Conservation (phyloP, 2,329 filamentous ascomycete genomes). For the Hypoxylon sp. region DNA sequence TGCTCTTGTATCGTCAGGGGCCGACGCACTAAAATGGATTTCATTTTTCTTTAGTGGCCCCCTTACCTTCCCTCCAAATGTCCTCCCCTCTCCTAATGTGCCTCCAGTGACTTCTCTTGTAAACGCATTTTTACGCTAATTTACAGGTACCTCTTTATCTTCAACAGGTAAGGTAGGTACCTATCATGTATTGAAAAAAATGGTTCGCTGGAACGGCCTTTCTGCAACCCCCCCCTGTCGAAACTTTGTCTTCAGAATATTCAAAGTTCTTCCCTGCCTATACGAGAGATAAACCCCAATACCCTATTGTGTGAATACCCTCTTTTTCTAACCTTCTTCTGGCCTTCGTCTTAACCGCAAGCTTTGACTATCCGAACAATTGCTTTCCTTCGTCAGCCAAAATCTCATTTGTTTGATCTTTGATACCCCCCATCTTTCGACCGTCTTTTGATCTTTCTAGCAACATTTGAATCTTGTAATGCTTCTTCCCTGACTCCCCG, state of each 20-base stretch:
- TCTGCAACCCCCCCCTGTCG: conserved; percentile 16
- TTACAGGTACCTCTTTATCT: conserved; percentile 10
- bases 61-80: conserved; percentile 2
- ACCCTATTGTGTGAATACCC: conserved; percentile 47
- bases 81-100: background rate
- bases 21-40: conserved; percentile 28
- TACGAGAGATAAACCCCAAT: conserved; percentile 40
- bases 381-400: conserved; percentile 36
- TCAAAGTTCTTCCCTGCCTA: conserved; percentile 45
- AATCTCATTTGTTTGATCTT: conserved; percentile 43
- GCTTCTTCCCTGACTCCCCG: conserved; percentile 26
- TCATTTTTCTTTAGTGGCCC: conserved; percentile 24
- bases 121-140: conserved; percentile 18
- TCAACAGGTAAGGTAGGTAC: background rate
- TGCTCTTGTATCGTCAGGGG: conserved; percentile 31
- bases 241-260: conserved; percentile 24
- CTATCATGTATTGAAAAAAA: background rate
- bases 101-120: conserved; percentile 15
- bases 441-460: conserved; percentile 23
- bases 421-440: conserved; percentile 44
- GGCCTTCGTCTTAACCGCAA: conserved; percentile 39
- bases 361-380: conserved; percentile 36
- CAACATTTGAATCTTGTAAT: conserved; percentile 23
- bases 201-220: background rate
- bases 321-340: conserved; percentile 44